These are phyloP conservation scores for Rhizopogon sp. DNA, from an alignment of 768 basidiomycete genomes.

Conservation along the genomic window DNA sequence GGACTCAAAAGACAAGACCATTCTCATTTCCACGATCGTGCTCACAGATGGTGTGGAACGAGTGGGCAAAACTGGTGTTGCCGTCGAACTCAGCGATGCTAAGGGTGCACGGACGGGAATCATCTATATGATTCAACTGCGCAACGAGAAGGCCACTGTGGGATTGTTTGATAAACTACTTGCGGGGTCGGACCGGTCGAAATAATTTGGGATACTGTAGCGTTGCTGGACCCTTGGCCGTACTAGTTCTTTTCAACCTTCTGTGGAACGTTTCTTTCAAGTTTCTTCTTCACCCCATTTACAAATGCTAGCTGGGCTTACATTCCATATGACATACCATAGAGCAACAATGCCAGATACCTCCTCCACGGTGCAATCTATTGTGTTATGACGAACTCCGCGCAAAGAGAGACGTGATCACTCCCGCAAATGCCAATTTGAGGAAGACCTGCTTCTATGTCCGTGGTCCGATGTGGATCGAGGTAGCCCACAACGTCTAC, in stretches of 20 bases:
- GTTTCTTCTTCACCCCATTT: constrained; percentile 6
- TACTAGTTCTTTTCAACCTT: neutral
- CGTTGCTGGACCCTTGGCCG: neutral
- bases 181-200: constrained; percentile 72
- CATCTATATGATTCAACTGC: constrained; percentile 94
- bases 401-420: constrained; percentile 81
- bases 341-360: constrained; percentile 1
- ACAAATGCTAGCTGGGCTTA: neutral
- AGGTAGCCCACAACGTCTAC: constrained; percentile 51
- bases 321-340: constrained; percentile 5
- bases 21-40: constrained; percentile 93
- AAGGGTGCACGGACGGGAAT: constrained; percentile 89
- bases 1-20: constrained; percentile 66
- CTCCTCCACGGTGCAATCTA: constrained; percentile 5
- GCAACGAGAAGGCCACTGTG: constrained; percentile 81
- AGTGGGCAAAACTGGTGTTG: constrained; percentile 98
- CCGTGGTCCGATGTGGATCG: constrained; percentile 50
- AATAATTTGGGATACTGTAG: constrained; percentile 6
- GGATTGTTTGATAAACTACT: constrained; percentile 85
- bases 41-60: constrained; percentile 95
- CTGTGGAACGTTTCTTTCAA: neutral
- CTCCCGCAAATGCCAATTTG: constrained; percentile 72
- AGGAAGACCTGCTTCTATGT: constrained; percentile 75
- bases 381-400: constrained; percentile 40
- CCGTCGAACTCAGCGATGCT: constrained; percentile 86